Percentiles rank a stretch among this genome's conserved stretches.
phyloP scores from a whole-genome alignment of 805 yeast genomes.

The Ogataea populi-albae region DNA sequence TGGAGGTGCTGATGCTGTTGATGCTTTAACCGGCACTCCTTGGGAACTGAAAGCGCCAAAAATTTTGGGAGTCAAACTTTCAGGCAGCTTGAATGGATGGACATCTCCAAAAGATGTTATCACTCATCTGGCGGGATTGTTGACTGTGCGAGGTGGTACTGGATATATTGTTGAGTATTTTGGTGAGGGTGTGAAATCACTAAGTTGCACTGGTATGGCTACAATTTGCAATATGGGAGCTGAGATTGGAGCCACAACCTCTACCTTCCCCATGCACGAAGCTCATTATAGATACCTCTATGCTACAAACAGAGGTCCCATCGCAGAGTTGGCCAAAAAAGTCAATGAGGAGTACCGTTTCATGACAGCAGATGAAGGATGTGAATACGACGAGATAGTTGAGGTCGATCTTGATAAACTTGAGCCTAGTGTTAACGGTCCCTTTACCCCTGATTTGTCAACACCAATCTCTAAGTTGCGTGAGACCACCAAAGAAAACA shows the following conservation, averaged over 20 bases:
- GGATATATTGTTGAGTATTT: conserved; percentile 95
- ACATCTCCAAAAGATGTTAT: conserved; percentile 96
- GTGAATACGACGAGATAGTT: conserved; percentile 88
- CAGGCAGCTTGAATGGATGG: conserved; percentile 93
- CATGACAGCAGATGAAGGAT: conserved; percentile 86
- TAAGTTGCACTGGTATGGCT: conserved; percentile 98
- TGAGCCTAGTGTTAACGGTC: conserved; percentile 97
- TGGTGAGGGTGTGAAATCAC: conserved; percentile 90
- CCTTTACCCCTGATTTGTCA: conserved; percentile 97
- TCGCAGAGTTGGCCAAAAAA: conserved; percentile 74
- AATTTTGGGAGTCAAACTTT: conserved; percentile 89
- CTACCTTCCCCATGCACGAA: conserved; percentile 94
- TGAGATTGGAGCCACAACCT: conserved; percentile 97
- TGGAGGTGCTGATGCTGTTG: conserved; percentile 99
- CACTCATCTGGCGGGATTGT: conserved; percentile 86
- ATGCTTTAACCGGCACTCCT: conserved; percentile 88
- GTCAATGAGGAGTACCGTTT: conserved; percentile 60
- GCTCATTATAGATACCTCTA: conserved; percentile 82
- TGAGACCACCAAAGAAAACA: conserved; percentile 76
- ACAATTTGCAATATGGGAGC: conserved; percentile 99
- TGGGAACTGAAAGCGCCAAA: conserved; percentile 99
- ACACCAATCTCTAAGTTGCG: conserved; percentile 89
- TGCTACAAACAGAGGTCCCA: conserved; percentile 82
- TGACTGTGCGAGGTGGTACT: conserved; percentile 98
- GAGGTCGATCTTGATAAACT: conserved; percentile 86